Evolutionary conservation across 106 monocot species (phyloP), one percentile per base, ranked within the genome.

Genomic region (Amphibolis antarctica): DNA sequence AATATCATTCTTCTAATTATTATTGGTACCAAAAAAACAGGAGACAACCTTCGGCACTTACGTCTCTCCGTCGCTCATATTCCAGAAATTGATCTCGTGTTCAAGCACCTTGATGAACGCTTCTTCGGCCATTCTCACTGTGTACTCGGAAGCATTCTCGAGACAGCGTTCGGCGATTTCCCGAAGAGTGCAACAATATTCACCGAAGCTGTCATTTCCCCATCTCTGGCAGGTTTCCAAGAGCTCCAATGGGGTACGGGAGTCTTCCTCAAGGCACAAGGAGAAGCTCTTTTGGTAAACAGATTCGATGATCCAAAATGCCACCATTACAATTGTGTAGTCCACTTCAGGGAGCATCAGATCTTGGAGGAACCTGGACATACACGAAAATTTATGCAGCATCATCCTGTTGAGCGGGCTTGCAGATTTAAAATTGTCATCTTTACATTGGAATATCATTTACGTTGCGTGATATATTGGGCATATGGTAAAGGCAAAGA

Each of bases 231-330:
- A 93, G 12, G 83, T 78, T 50, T 71, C 83, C 50, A 81, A 27
- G 53, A 93, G 93, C 60, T 83, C 85, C 12, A 21, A 10, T 52
- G 89, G 89, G 17, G 89, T 86, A 47, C 72, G 79, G 7, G 82
- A 78, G 22, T 76, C 74, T 42, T 62, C 78, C 26, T 77, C 76
- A 9, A 88, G 62, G 67, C 93, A 93, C 19, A 79, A 61, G 19
- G 83, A 73, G 63, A 93, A 93, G 62, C 88, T 83, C 25, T 89
- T 62, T 59, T 93, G 93, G 56, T 93, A 93, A 14, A 93, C 85
- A 21, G 81, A 71, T 61, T 93, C 93, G 57, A 86, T 86, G 15
- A 83, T 83, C 88, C 88, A 93, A 50, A 93, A 83, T 43, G 83
- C 83, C 0, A 83, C 76, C 27, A 85, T 65, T 56, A 81, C 77